Conservation (phyloP, 2,329 filamentous ascomycete species). For the Arthrobotrys megalospora region DNA sequence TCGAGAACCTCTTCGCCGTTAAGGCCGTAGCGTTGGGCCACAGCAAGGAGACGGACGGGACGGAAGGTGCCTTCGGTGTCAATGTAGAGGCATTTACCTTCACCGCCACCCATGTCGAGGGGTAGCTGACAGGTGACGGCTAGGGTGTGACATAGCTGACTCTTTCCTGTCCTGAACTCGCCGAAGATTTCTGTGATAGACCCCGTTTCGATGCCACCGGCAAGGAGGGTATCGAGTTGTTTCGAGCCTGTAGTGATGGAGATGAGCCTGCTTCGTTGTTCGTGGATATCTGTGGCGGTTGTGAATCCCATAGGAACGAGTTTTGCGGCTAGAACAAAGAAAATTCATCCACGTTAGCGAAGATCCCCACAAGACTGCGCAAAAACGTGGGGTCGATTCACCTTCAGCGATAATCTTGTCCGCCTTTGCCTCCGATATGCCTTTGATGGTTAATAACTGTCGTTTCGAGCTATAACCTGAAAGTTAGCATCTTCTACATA, state of each 20-base stretch:
- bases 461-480: slow-evolving; percentile 74
- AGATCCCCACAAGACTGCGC: neutral
- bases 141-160: slow-evolving; percentile 98
- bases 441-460: slow-evolving; percentile 93
- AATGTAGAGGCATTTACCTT: slow-evolving; percentile 98
- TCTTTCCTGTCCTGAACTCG: slow-evolving; percentile 97
- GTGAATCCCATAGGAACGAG: slow-evolving; percentile 99
- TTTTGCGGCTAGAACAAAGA: slow-evolving; percentile 79
- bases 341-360: slow-evolving; percentile 40
- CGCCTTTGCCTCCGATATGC: slow-evolving; percentile 97
- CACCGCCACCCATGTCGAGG: slow-evolving; percentile 98
- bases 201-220: slow-evolving; percentile 94
- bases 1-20: slow-evolving; percentile 97
- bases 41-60: slow-evolving; percentile 88
- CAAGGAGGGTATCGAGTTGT: slow-evolving; percentile 93
- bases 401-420: slow-evolving; percentile 91
- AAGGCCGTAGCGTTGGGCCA: slow-evolving; percentile 93
- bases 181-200: slow-evolving; percentile 98
- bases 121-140: slow-evolving; percentile 97
- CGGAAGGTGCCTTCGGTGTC: slow-evolving; percentile 98
- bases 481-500: neutral
- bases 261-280: slow-evolving; percentile 94
- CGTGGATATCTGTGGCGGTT: slow-evolving; percentile 98
- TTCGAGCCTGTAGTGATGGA: slow-evolving; percentile 99
- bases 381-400: slow-evolving; percentile 66